A percentile compares a stretch with the other conserved stretches of the same genome.
phyloP scores from a whole-genome alignment of 1,284 basidiomycete species.

The Rhodotorula mucilaginosa region DNA sequence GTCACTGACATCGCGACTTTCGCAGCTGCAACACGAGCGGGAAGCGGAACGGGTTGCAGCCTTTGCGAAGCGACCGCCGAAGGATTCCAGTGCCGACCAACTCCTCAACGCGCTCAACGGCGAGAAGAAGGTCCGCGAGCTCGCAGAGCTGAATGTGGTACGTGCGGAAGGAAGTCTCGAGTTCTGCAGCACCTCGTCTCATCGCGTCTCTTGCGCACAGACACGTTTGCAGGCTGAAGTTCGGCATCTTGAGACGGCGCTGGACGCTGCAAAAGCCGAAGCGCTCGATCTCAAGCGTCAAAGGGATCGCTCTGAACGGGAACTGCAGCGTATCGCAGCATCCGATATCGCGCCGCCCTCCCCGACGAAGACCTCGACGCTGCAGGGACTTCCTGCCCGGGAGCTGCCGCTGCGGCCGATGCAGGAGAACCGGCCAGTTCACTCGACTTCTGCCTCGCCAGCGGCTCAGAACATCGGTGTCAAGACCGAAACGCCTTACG shows the following conservation, averaged over 20 bases:
- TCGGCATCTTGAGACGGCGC: conserved; percentile 16
- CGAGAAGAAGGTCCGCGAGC: conserved; percentile 36
- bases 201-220: conserved; percentile 1
- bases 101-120: conserved; percentile 19
- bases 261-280: conserved; percentile 22
- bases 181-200: no score
- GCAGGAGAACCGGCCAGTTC: conserved; percentile 20
- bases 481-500: conserved; percentile 21
- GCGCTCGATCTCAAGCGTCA: conserved; percentile 22
- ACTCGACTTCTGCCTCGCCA: conserved; percentile 1
- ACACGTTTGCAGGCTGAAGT: conserved; percentile 33
- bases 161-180: background rate
- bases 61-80: conserved; percentile 12
- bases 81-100: conserved; percentile 14
- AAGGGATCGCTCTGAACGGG: conserved; percentile 23
- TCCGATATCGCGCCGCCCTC: conserved; percentile 23
- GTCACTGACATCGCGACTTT: background rate
- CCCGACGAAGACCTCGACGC: conserved; percentile 12
- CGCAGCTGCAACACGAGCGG: conserved; percentile 35
- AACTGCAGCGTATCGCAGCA: conserved; percentile 27
- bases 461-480: background rate
- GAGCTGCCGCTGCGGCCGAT: conserved; percentile 16
- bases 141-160: conserved; percentile 40
- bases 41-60: conserved; percentile 31
- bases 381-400: background rate